Evolutionary conservation across 352 stramenopile genomes (phyloP).

Genomic region (Vaucheria bursata): DNA sequence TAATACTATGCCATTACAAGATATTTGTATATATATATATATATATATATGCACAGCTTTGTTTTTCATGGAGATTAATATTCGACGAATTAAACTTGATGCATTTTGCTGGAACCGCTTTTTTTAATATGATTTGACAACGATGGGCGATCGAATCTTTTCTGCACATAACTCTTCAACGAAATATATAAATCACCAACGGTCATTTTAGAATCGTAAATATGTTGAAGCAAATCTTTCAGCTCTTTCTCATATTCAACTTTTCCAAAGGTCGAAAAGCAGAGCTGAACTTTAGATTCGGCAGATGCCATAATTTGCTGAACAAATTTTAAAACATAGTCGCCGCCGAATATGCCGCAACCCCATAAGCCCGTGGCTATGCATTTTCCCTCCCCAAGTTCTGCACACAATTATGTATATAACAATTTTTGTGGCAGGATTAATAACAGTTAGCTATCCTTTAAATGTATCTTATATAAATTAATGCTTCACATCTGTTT

Average conservation of each 20-base stretch:
- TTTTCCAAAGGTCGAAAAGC: slow-evolving; percentile 19
- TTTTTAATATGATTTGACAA: neutral
- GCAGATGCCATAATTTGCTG: slow-evolving; percentile 31
- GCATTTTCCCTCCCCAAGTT: no score
- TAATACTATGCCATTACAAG: neutral
- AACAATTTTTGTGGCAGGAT: no score
- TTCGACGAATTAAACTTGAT: neutral
- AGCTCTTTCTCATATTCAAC: neutral
- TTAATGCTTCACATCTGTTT: no score
- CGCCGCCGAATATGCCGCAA: slow-evolving; percentile 35
- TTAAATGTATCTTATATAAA: neutral
- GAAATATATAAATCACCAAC: neutral
- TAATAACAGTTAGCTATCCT: neutral
- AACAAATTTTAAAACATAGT: slow-evolving; percentile 27
- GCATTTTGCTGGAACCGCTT: neutral
- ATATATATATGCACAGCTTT: neutral
- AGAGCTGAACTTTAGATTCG: neutral
- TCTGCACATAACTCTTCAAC: neutral
- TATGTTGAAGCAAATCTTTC: neutral
- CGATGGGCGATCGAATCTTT: neutral
- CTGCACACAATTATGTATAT: no score
- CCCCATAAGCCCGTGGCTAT: slow-evolving; percentile 32
- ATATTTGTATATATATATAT: neutral
- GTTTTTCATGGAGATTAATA: neutral
- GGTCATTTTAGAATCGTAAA: neutral